Conservation (phyloP, 192 early-diverging fungal genomes). For the Funneliformis geosporum region DNA sequence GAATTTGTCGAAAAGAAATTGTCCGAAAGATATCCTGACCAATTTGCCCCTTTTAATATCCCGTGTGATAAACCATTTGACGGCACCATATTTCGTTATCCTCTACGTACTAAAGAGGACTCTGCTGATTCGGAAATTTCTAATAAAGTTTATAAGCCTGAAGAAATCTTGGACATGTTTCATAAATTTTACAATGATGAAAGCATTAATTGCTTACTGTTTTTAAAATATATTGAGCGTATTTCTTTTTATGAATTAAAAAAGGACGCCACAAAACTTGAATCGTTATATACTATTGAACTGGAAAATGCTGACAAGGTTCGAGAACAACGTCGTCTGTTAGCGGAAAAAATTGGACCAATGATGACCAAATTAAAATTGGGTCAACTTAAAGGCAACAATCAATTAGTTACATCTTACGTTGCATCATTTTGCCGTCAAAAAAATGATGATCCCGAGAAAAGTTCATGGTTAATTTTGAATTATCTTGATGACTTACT, state of each 20-base stretch:
- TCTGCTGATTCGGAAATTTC: constrained; percentile 31
- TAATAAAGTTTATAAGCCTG: constrained; percentile 26
- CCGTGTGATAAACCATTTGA: neutral
- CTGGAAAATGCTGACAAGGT: neutral
- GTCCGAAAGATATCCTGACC: constrained; percentile 22
- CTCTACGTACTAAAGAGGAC: constrained; percentile 36
- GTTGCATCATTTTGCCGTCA: neutral
- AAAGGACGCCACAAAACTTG: neutral
- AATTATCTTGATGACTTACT: neutral
- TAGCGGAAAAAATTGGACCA: neutral
- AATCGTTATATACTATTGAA: neutral
- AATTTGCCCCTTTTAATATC: neutral
- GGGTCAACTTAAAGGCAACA: neutral
- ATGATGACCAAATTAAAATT: neutral
- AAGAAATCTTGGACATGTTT: constrained; percentile 38
- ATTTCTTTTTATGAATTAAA: neutral
- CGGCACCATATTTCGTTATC: constrained; percentile 40
- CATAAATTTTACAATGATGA: constrained; percentile 32
- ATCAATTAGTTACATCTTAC: neutral
- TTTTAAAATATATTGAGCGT: constrained; percentile 20
- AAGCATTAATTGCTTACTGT: constrained; percentile 38
- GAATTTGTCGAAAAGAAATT: constrained; percentile 26
- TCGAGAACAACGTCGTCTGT: neutral
- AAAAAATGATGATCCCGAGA: neutral
- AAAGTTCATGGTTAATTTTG: neutral